Percentiles rank a stretch among this genome's conserved stretches.
Conservation (phyloP, 768 basidiomycete genomes). For the Paxillus rubicundulus region DNA sequence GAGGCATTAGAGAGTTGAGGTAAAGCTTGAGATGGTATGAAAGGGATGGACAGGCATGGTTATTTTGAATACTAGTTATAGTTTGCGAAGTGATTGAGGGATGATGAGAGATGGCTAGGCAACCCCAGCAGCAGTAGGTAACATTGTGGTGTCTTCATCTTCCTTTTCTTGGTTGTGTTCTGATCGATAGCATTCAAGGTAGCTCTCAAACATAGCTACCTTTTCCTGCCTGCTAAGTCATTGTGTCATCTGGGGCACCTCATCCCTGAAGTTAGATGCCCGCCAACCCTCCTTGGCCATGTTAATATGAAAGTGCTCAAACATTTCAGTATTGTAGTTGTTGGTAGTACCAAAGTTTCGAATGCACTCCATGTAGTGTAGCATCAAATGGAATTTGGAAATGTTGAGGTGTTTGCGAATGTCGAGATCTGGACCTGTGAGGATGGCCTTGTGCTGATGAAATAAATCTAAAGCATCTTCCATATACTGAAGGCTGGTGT, state of each 20-base stretch:
- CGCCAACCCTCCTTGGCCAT: constrained; percentile 37
- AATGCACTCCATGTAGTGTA: constrained; percentile 8
- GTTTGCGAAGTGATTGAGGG: too few relatives aligned
- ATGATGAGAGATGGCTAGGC: not conserved
- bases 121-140: not conserved
- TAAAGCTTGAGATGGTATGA: not conserved
- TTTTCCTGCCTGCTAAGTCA: constrained; percentile 37
- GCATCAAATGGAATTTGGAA: constrained; percentile 5
- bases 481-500: constrained; percentile 19
- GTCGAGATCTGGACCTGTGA: not conserved
- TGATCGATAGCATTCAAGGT: constrained; percentile 8
- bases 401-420: constrained; percentile 10
- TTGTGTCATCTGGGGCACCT: constrained; percentile 36
- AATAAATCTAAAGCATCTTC: too few relatives aligned
- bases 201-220: constrained; percentile 19
- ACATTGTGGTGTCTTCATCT: not conserved
- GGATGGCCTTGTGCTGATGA: not conserved
- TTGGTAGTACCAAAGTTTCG: constrained; percentile 34
- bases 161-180: too few relatives aligned
- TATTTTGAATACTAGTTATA: not conserved
- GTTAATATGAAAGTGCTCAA: constrained; percentile 37
- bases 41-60: not conserved
- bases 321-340: constrained; percentile 36
- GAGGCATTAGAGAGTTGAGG: not conserved
- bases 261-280: constrained; percentile 35